Conservation (phyloP, 768 basidiomycete genomes). For the Mrakia hoshinonis region DNA sequence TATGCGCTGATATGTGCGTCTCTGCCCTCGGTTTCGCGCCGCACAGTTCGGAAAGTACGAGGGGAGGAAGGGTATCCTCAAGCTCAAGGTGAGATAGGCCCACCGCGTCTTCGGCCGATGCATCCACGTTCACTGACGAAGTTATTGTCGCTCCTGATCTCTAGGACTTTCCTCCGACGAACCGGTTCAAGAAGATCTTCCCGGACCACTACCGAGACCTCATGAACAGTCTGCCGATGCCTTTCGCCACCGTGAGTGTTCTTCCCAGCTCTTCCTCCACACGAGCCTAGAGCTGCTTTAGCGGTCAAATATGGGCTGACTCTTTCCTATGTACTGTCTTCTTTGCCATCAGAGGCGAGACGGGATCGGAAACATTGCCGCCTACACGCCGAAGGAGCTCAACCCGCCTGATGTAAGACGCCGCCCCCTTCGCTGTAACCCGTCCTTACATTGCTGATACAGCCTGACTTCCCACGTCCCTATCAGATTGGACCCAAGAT, state of each 20-base stretch:
- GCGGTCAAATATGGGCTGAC: no score
- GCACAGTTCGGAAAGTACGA: neutral
- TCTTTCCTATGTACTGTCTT: neutral
- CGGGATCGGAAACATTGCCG: conserved; percentile 76
- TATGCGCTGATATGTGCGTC: neutral
- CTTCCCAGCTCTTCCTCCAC: neutral
- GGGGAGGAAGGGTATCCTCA: neutral
- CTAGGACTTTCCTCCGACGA: neutral
- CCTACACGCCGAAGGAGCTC: conserved; percentile 67
- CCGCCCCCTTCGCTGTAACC: conserved; percentile 22
- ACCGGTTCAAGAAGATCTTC: neutral
- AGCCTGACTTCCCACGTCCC: neutral
- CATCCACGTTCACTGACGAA: neutral
- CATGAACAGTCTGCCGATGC: neutral
- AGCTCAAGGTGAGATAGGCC: neutral
- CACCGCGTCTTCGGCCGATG: neutral
- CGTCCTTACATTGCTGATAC: neutral
- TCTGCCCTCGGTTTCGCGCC: neutral
- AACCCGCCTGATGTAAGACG: conserved; percentile 9
- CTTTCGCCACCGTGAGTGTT: neutral
- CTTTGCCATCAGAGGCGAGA: conserved; percentile 53
- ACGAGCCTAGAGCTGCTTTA: no score
- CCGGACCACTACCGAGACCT: neutral
- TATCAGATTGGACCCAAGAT: conserved; percentile 66
- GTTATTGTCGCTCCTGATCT: neutral